Evolutionary conservation across 495 filamentous ascomycete genomes (phyloP).

Genomic region (Penicillium soppii): DNA sequence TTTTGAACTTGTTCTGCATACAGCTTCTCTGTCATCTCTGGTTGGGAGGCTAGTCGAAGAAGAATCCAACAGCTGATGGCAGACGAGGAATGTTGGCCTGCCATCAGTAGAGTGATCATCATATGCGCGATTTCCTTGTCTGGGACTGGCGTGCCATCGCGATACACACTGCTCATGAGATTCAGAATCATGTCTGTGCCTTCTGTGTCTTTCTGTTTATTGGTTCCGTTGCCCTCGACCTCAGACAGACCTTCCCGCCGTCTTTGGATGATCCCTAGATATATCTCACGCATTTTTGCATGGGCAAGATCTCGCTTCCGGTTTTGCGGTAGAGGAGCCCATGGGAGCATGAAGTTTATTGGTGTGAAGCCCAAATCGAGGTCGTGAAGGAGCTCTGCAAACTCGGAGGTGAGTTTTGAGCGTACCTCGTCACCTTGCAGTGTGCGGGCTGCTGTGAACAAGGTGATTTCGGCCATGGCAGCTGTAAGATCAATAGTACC

Average conservation of each 20-base stretch:
- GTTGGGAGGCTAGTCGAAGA: conserved; percentile 71
- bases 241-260: conserved; percentile 45
- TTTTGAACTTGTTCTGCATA: conserved; percentile 69
- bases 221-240: conserved; percentile 27
- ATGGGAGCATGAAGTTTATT: conserved; percentile 83
- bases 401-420: conserved; percentile 60
- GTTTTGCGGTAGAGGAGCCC: conserved; percentile 84
- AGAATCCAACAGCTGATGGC: conserved; percentile 80
- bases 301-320: conserved; percentile 76
- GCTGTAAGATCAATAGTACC: conserved; percentile 64
- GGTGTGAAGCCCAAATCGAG: conserved; percentile 82
- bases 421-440: conserved; percentile 82
- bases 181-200: conserved; percentile 76
- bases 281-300: conserved; percentile 69
- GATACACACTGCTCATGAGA: conserved; percentile 77
- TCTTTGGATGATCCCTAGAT: conserved; percentile 71
- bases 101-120: conserved; percentile 91
- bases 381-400: conserved; percentile 77
- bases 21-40: conserved; percentile 70
- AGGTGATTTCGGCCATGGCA: conserved; percentile 80
- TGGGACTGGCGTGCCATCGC: conserved; percentile 65
- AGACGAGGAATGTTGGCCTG: conserved; percentile 84
- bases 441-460: conserved; percentile 77
- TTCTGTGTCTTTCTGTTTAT: conserved; percentile 37
- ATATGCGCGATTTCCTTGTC: conserved; percentile 85